A percentile compares a stretch with the other conserved stretches of the same genome.
These are phyloP conservation scores for Pseudogymnoascus sp. DNA, from an alignment of 2,329 filamentous ascomycete genomes.

Conservation along the genomic window DNA sequence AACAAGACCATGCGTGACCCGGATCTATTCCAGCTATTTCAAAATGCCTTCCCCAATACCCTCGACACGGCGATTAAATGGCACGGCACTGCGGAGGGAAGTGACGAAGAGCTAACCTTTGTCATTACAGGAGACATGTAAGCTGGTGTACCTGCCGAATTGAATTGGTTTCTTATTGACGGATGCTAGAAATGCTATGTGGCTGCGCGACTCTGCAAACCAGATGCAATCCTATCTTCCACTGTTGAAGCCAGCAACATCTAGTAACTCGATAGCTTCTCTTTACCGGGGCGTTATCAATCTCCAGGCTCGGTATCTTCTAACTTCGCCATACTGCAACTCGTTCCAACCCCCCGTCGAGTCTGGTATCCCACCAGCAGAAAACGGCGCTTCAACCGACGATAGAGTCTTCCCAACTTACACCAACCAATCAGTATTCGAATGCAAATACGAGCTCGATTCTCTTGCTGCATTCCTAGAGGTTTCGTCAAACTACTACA, in stretches of 20 bases:
- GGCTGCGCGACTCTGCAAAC: slow-evolving; percentile 76
- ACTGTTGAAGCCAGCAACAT: slow-evolving; percentile 45
- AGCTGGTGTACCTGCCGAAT: neutral
- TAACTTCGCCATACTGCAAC: slow-evolving; percentile 73
- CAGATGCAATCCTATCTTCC: slow-evolving; percentile 63
- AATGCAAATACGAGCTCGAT: slow-evolving; percentile 95
- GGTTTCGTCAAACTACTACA: slow-evolving; percentile 71
- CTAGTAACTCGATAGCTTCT: slow-evolving; percentile 51
- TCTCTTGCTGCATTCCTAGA: slow-evolving; percentile 80
- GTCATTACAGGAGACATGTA: slow-evolving; percentile 49
- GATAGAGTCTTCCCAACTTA: slow-evolving; percentile 61
- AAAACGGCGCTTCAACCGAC: slow-evolving; percentile 50
- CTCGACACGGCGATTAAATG: slow-evolving; percentile 65
- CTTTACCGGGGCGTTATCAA: slow-evolving; percentile 66
- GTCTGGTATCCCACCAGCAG: slow-evolving; percentile 52
- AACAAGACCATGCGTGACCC: slow-evolving; percentile 63
- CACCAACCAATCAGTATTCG: slow-evolving; percentile 66
- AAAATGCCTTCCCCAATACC: slow-evolving; percentile 67
- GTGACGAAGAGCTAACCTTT: slow-evolving; percentile 54
- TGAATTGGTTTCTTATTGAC: slow-evolving; percentile 43
- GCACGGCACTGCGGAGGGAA: slow-evolving; percentile 51
- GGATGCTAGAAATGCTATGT: slow-evolving; percentile 75
- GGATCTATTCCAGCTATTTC: slow-evolving; percentile 61
- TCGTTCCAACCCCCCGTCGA: slow-evolving; percentile 80
- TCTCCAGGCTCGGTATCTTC: slow-evolving; percentile 59